These are phyloP conservation scores for Globisporangium cystogenes DNA, from an alignment of 352 stramenopile species.

Conservation along the genomic window DNA sequence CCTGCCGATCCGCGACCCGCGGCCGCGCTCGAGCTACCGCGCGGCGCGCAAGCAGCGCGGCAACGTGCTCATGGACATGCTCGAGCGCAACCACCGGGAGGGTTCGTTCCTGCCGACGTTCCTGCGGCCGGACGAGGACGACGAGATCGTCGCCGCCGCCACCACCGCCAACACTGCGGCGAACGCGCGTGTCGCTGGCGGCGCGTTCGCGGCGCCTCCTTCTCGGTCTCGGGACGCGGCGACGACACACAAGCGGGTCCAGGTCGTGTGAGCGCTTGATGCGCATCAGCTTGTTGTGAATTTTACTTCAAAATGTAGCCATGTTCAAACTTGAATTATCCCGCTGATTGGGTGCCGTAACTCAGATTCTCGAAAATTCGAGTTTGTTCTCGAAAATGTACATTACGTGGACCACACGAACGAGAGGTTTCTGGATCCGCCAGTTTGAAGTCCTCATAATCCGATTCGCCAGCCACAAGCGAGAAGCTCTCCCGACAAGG, in stretches of 20 bases:
- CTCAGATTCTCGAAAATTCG: not conserved
- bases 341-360: not conserved
- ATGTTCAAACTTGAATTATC: not conserved
- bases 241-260: too few relatives aligned
- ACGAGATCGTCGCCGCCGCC: not conserved
- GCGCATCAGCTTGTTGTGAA: too few relatives aligned
- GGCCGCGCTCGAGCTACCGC: slow-evolving; percentile 34
- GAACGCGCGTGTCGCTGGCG: too few relatives aligned
- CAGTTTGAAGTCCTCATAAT: slow-evolving; percentile 7
- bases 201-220: too few relatives aligned
- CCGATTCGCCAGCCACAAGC: slow-evolving; percentile 3
- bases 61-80: slow-evolving; percentile 57
- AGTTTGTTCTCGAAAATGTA: not conserved
- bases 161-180: not conserved
- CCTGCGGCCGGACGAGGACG: not conserved
- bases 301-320: too few relatives aligned
- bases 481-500: not conserved
- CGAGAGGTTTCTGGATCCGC: not conserved
- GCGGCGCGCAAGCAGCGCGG: slow-evolving; percentile 23
- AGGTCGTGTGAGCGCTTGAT: too few relatives aligned
- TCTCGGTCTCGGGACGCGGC: too few relatives aligned
- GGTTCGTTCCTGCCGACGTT: slow-evolving; percentile 12
- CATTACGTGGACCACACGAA: too few relatives aligned
- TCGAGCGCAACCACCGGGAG: slow-evolving; percentile 22
- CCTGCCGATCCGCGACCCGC: slow-evolving; percentile 41